A percentile compares a stretch with the other conserved stretches of the same genome.
phyloP scores from a whole-genome alignment of 2,329 filamentous ascomycete species.

The Ceratocystis destructans region DNA sequence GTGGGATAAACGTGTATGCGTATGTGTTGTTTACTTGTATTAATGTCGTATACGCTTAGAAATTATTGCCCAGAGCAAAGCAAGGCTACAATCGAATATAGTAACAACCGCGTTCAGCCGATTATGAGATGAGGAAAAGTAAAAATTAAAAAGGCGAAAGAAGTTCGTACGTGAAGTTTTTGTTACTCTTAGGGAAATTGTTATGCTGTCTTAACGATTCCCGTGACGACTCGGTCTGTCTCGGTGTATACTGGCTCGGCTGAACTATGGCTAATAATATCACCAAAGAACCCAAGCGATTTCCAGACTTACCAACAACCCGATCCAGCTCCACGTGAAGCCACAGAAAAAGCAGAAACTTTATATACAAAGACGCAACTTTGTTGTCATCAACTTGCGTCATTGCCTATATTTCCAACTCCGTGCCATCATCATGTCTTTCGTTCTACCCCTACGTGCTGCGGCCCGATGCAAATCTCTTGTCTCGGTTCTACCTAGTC shows the following conservation, averaged over 20 bases:
- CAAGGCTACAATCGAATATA: background rate
- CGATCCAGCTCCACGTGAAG: background rate
- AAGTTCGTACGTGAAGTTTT: background rate
- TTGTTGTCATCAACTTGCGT: background rate
- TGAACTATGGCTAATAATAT: conserved; percentile 1
- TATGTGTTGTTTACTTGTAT: background rate
- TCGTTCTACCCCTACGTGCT: conserved; percentile 3
- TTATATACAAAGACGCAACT: background rate
- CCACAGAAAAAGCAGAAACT: background rate
- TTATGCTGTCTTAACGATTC: background rate
- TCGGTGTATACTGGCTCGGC: background rate
- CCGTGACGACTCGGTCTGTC: conserved; percentile 14
- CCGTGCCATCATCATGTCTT: conserved; percentile 6
- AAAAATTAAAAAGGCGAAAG: background rate
- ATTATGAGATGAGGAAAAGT: background rate
- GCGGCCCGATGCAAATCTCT: background rate
- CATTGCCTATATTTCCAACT: background rate
- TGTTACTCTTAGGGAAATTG: background rate
- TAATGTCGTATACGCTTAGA: background rate
- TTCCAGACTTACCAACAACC: background rate
- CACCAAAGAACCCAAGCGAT: conserved; percentile 2
- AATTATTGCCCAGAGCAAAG: background rate
- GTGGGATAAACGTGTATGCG: background rate
- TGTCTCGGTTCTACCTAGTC: background rate
- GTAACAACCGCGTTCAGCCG: background rate